A percentile compares a stretch with the other conserved stretches of the same genome.
Conservation (phyloP, 352 stramenopile genomes). For the Plasmopara muralis region DNA sequence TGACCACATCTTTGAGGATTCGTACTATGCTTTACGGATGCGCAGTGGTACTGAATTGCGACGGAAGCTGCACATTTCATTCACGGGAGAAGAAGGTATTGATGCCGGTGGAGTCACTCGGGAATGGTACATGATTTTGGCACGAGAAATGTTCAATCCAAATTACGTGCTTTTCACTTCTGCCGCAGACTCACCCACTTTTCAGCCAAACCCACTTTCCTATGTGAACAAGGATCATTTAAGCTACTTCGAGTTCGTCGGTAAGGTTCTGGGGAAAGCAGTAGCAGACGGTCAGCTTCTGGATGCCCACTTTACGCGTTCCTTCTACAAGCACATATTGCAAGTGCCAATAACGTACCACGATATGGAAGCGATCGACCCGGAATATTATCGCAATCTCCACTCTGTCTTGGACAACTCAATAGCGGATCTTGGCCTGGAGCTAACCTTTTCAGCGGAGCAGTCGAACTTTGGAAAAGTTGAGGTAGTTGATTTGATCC, state of each 20-base stretch:
- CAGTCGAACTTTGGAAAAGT: conserved; percentile 88
- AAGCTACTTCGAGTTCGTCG: conserved; percentile 98
- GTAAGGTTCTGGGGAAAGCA: conserved; percentile 98
- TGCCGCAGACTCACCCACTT: conserved; percentile 97
- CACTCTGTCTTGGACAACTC: conserved; percentile 86
- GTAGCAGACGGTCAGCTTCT: conserved; percentile 97
- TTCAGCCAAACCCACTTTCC: conserved; percentile 98
- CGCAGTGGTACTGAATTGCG: conserved; percentile 95
- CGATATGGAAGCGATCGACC: conserved; percentile 99
- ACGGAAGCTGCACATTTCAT: conserved; percentile 97
- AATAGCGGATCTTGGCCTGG: conserved; percentile 80
- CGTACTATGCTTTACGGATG: conserved; percentile 96
- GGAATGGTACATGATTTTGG: conserved; percentile 99
- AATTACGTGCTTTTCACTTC: conserved; percentile 99
- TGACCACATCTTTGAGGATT: conserved; percentile 98
- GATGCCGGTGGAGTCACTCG: conserved; percentile 97
- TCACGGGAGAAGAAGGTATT: conserved; percentile 97
- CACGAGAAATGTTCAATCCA: conserved; percentile 99
- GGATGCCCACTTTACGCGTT: conserved; percentile 98
- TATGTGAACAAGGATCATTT: conserved; percentile 99
- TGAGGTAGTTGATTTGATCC: conserved; percentile 86
- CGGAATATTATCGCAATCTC: conserved; percentile 93
- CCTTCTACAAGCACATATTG: conserved; percentile 98
- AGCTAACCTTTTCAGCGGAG: conserved; percentile 91
- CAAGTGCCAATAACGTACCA: conserved; percentile 95